phyloP scores from a whole-genome alignment of 352 stramenopile genomes.

The Thraustochytrium striatum region DNA sequence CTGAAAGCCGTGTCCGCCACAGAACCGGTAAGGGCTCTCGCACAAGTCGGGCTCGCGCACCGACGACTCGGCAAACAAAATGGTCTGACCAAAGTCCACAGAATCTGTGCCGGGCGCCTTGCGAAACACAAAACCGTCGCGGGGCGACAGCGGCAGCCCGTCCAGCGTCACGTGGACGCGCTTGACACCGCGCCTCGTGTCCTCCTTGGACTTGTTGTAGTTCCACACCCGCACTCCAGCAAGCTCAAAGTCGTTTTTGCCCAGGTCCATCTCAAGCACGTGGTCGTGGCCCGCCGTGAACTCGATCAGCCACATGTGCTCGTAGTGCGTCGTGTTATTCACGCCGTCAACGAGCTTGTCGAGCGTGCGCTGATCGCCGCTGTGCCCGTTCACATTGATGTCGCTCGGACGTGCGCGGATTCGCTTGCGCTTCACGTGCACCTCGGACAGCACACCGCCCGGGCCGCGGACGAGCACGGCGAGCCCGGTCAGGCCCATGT shows the following conservation, averaged over 20 bases:
- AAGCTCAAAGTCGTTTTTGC: conserved; percentile 68
- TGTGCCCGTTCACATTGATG: conserved; percentile 43
- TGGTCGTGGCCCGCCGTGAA: conserved; percentile 30
- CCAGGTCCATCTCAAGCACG: conserved; percentile 65
- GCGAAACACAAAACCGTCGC: conserved; percentile 2
- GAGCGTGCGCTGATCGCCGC: conserved; percentile 33
- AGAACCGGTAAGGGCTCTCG: background rate
- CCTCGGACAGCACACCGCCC: background rate
- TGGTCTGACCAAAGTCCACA: conserved; percentile 66
- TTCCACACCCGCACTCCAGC: conserved; percentile 46
- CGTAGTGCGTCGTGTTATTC: conserved; percentile 28
- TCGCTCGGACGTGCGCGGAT: conserved; percentile 18
- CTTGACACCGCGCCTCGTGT: conserved; percentile 19
- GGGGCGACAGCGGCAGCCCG: background rate
- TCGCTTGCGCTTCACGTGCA: background rate
- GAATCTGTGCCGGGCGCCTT: conserved; percentile 19
- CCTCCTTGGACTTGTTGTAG: conserved; percentile 41
- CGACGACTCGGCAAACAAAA: conserved; percentile 57
- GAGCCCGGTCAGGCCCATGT: conserved; percentile 36
- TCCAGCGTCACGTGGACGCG: conserved; percentile 21
- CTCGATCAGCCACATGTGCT: conserved; percentile 47
- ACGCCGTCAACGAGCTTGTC: conserved; percentile 42
- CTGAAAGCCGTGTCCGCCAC: conserved; percentile 50
- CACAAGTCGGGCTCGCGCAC: background rate
- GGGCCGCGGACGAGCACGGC: conserved; percentile 4